phyloP scores from a whole-genome alignment of 169 alveolate genomes.

The Plasmodium inui region DNA sequence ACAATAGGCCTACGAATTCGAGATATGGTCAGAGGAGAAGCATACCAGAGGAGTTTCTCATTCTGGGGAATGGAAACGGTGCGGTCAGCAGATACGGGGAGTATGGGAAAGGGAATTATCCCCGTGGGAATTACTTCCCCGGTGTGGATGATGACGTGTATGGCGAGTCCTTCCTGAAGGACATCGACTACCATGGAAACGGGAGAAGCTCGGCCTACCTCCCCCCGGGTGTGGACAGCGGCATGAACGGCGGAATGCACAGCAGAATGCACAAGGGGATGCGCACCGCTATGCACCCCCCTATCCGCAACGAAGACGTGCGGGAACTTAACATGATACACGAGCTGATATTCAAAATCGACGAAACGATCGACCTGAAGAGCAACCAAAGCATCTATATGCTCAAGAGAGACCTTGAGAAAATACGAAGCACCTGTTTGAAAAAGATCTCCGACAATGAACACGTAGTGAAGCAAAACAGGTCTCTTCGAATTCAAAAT shows the following conservation, averaged over 20 bases:
- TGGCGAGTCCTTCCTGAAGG: background rate
- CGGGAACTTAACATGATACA: slow-evolving; percentile 58
- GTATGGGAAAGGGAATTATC: background rate
- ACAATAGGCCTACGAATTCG: background rate
- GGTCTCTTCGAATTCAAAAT: slow-evolving; percentile 49
- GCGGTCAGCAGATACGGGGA: background rate
- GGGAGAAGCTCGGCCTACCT: background rate
- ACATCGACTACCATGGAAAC: background rate
- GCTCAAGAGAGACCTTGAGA: slow-evolving; percentile 54
- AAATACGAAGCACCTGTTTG: slow-evolving; percentile 33
- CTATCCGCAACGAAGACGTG: slow-evolving; percentile 12
- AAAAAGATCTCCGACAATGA: slow-evolving; percentile 29
- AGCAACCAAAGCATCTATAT: slow-evolving; percentile 67
- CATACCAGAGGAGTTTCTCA: slow-evolving; percentile 30
- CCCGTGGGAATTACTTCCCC: background rate
- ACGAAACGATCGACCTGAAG: slow-evolving; percentile 50
- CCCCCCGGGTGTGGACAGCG: background rate
- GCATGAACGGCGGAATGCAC: background rate
- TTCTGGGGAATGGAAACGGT: background rate
- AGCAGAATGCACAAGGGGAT: background rate
- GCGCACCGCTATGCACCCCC: background rate
- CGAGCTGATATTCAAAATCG: slow-evolving; percentile 40
- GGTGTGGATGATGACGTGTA: background rate
- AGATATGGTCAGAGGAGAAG: slow-evolving; percentile 30
- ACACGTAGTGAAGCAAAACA: slow-evolving; percentile 40